Percentiles rank a stretch among this genome's conserved stretches.
Evolutionary conservation across 2,329 filamentous ascomycete species (phyloP).

Genomic region (Colletotrichum sp.): DNA sequence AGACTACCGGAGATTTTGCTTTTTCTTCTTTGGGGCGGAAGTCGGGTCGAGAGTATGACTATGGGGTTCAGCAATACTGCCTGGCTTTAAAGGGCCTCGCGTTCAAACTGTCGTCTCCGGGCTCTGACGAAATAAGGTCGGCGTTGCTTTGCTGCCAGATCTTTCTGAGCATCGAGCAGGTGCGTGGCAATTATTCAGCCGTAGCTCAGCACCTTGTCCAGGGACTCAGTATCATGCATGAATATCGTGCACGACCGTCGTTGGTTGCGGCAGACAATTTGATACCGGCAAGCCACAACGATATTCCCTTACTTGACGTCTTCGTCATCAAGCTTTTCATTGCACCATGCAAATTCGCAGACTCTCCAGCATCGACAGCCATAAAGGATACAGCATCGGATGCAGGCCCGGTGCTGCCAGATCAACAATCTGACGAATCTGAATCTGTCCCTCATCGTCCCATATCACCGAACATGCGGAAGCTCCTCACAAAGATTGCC

Average conservation of each 20-base stretch:
- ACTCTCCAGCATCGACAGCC: constrained; percentile 26
- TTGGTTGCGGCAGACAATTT: constrained; percentile 30
- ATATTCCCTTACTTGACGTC: constrained; percentile 43
- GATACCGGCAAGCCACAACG: constrained; percentile 32
- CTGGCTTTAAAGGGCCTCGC: constrained; percentile 45
- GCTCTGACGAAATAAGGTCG: constrained; percentile 35
- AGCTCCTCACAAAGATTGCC: constrained; percentile 37
- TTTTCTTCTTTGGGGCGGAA: constrained; percentile 30
- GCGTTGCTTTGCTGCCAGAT: constrained; percentile 51
- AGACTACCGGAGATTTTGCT: constrained; percentile 31
- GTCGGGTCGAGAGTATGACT: constrained; percentile 22
- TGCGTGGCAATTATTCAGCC: constrained; percentile 40
- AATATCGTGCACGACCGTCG: constrained; percentile 41
- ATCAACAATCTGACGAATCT: constrained; percentile 26
- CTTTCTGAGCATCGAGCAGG: constrained; percentile 53
- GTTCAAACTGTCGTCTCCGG: constrained; percentile 38
- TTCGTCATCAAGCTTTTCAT: constrained; percentile 48
- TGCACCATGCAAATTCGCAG: constrained; percentile 46
- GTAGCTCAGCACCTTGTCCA: constrained; percentile 48
- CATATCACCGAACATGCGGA: constrained; percentile 41
- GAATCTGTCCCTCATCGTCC: constrained; percentile 29
- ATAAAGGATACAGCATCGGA: constrained; percentile 19
- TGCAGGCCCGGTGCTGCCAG: constrained; percentile 23
- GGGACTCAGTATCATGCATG: constrained; percentile 48
- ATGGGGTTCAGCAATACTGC: constrained; percentile 47